Conservation (phyloP, 1,284 basidiomycete genomes). For the Mycena sp. region DNA sequence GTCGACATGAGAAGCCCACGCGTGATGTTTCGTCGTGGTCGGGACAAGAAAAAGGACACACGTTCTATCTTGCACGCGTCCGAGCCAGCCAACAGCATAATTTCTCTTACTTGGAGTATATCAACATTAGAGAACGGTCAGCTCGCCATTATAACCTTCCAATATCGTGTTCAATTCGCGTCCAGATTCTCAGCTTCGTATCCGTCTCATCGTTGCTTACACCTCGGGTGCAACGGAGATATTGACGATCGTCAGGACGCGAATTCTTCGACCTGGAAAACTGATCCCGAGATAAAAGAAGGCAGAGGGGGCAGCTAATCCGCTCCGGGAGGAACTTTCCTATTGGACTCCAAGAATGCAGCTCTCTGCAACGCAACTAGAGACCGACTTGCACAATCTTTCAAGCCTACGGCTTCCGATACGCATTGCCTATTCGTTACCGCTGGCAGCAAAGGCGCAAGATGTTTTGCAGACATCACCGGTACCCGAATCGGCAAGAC, state of each 20-base stretch:
- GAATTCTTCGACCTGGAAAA: constrained; percentile 34
- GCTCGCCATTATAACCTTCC: constrained; percentile 12
- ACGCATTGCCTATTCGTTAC: constrained; percentile 57
- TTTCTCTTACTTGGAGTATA: constrained; percentile 74
- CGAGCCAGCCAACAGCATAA: constrained; percentile 54
- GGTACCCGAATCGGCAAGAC: constrained; percentile 66
- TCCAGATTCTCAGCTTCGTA: constrained; percentile 58
- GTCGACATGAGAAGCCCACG: constrained; percentile 79
- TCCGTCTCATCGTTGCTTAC: constrained; percentile 72
- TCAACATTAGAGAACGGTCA: constrained; percentile 62
- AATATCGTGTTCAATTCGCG: not conserved
- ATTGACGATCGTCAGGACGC: constrained; percentile 54
- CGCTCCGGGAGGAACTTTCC: constrained; percentile 64
- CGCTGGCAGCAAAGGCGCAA: constrained; percentile 67
- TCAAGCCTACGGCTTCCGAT: constrained; percentile 38
- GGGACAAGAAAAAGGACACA: constrained; percentile 42
- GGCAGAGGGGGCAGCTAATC: constrained; percentile 59
- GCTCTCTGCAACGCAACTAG: constrained; percentile 53
- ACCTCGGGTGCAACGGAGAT: constrained; percentile 69
- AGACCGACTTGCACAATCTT: constrained; percentile 50
- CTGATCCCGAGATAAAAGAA: constrained; percentile 24
- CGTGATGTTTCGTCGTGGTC: constrained; percentile 56
- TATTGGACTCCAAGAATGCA: constrained; percentile 72
- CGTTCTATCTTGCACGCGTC: constrained; percentile 43
- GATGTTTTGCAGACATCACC: constrained; percentile 62